A percentile compares a stretch with the other conserved stretches of the same genome.
Evolutionary conservation across 148 eudicot genomes (phyloP).

Genomic region (Dysphania ambrosioides): DNA sequence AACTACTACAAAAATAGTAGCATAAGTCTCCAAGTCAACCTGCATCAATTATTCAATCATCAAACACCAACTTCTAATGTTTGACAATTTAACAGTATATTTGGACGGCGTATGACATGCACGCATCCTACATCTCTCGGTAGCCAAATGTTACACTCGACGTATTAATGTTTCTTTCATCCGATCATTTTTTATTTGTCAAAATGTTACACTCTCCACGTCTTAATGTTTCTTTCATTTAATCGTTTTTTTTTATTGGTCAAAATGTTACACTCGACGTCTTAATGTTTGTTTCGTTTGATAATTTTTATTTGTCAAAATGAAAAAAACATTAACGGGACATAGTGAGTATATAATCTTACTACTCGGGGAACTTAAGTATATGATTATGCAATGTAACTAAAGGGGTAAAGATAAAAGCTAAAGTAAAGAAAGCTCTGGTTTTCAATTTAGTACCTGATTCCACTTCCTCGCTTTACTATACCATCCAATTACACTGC

Average conservation of each 20-base stretch:
- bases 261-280: too few species aligned
- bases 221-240: too few species aligned
- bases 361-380: too few species aligned
- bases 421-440: background rate
- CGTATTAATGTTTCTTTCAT: too few species aligned
- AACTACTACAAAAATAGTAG: background rate
- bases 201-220: too few species aligned
- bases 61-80: background rate
- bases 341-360: too few species aligned
- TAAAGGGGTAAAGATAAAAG: background rate
- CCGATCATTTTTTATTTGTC: too few species aligned
- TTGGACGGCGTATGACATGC: background rate
- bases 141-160: background rate
- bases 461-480: constrained; percentile 73
- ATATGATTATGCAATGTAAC: background rate
- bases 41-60: too few species aligned
- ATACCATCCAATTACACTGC: constrained; percentile 77
- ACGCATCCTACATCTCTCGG: background rate
- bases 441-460: constrained; percentile 35
- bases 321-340: too few species aligned
- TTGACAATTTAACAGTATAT: background rate
- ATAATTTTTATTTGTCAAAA: too few species aligned
- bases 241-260: too few species aligned
- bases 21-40: constrained; percentile 18
- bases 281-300: too few species aligned